A percentile compares a stretch with the other conserved stretches of the same genome.
Conservation (phyloP, 1,284 basidiomycete species). For the Ganoderma leucocontextum region DNA sequence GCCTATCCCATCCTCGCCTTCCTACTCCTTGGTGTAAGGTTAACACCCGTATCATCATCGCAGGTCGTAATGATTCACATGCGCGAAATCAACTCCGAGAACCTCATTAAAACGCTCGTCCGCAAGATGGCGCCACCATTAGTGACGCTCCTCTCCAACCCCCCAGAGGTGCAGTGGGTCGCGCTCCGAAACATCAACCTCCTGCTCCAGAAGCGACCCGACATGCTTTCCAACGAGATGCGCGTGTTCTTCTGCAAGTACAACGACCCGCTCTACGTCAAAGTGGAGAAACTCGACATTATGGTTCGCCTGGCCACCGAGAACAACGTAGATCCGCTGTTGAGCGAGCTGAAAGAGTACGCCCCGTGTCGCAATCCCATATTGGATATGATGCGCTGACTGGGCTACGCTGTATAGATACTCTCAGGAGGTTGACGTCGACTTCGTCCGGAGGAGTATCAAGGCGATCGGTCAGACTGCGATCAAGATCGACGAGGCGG, state of each 20-base stretch:
- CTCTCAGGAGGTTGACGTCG: constrained; percentile 97
- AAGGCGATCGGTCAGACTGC: constrained; percentile 97
- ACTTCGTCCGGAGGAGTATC: constrained; percentile 95
- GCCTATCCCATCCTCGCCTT: constrained; percentile 22
- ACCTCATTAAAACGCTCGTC: constrained; percentile 87
- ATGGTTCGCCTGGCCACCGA: constrained; percentile 96
- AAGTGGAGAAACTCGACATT: constrained; percentile 97
- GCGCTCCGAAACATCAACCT: constrained; percentile 97
- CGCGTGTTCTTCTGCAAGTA: constrained; percentile 99
- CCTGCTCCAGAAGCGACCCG: constrained; percentile 91
- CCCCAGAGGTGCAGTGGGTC: constrained; percentile 95
- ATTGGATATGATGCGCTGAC: background rate
- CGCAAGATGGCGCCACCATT: constrained; percentile 99
- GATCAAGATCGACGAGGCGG: constrained; percentile 92
- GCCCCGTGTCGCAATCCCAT: constrained; percentile 37
- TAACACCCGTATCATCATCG: background rate
- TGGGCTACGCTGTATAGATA: constrained; percentile 61
- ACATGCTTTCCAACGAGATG: constrained; percentile 94
- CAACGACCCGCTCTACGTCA: constrained; percentile 98
- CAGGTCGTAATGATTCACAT: constrained; percentile 98
- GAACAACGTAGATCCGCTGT: constrained; percentile 91
- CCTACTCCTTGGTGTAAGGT: background rate
- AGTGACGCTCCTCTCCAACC: constrained; percentile 79
- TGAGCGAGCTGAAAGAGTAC: constrained; percentile 95
- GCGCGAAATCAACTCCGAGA: constrained; percentile 83